Evolutionary conservation across 768 basidiomycete species (phyloP).

Genomic region (Amanita exitialis): DNA sequence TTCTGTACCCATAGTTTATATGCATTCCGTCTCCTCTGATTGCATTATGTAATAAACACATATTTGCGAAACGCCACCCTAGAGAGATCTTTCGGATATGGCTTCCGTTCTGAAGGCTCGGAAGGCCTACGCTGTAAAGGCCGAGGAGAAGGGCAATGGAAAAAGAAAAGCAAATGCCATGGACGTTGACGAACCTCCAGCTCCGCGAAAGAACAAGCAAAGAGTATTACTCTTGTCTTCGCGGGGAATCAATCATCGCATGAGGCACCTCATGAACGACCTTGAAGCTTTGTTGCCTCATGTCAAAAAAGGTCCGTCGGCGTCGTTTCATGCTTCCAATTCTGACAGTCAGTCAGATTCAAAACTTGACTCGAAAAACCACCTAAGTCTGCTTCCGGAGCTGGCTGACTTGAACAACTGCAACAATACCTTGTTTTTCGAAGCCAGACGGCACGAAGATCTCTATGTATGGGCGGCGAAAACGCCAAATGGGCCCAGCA

Average conservation of each 20-base stretch:
- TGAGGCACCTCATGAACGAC: conserved; percentile 97
- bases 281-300: conserved; percentile 86
- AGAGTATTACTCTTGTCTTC: conserved; percentile 89
- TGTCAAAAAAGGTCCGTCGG: conserved; percentile 80
- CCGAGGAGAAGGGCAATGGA: conserved; percentile 49
- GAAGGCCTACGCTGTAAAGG: conserved; percentile 42
- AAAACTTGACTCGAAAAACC: conserved; percentile 95
- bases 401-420: conserved; percentile 96
- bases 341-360: conserved; percentile 49
- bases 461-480: conserved; percentile 95
- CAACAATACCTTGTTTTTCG: conserved; percentile 96
- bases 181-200: conserved; percentile 36
- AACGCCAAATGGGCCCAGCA: conserved; percentile 94
- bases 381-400: conserved; percentile 86
- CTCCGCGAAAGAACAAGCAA: conserved; percentile 83
- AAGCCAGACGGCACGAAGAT: conserved; percentile 92
- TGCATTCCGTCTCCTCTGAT: conserved; percentile 3
- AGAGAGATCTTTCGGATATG: conserved; percentile 27
- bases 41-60: neutral
- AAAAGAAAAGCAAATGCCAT: conserved; percentile 55
- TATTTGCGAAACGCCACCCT: neutral
- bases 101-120: conserved; percentile 56
- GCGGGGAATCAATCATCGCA: conserved; percentile 88
- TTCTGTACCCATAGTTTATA: conserved; percentile 16
- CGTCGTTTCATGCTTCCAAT: neutral